These are phyloP conservation scores for Myxozyma kluyveri DNA, from an alignment of 805 yeast species.

Conservation along the genomic window DNA sequence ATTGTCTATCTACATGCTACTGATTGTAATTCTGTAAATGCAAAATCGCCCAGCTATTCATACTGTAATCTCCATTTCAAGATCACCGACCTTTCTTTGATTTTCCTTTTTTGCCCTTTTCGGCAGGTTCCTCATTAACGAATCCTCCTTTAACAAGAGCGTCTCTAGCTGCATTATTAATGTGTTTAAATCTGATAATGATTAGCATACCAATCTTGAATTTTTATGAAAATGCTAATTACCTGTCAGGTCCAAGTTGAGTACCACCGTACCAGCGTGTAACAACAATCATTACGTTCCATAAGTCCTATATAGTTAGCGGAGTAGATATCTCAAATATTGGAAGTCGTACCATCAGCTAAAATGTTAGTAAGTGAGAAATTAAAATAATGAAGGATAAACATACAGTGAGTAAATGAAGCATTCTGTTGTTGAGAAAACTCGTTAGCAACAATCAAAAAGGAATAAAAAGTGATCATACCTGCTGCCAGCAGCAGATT, in stretches of 20 bases:
- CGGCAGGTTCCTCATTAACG: conserved; percentile 30
- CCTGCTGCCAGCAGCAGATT: conserved; percentile 90
- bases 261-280: conserved; percentile 92
- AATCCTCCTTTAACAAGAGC: conserved; percentile 67
- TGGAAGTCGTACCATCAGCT: conserved; percentile 23
- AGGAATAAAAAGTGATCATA: conserved; percentile 37
- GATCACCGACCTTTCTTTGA: conserved; percentile 7
- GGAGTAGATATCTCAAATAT: conserved; percentile 38
- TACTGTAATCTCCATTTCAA: neutral
- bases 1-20: too few relatives aligned
- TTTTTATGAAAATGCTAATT: neutral
- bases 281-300: conserved; percentile 83
- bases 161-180: conserved; percentile 82
- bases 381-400: neutral
- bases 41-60: too few relatives aligned
- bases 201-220: neutral
- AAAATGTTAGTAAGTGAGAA: neutral
- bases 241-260: conserved; percentile 80
- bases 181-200: conserved; percentile 76
- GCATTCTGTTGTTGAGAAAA: conserved; percentile 13
- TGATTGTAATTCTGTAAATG: too few relatives aligned
- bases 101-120: conserved; percentile 38
- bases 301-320: conserved; percentile 50
- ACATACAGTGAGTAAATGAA: conserved; percentile 32
- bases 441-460: neutral